Conservation (phyloP, 2,329 filamentous ascomycete species). For the Xylaria sp. region DNA sequence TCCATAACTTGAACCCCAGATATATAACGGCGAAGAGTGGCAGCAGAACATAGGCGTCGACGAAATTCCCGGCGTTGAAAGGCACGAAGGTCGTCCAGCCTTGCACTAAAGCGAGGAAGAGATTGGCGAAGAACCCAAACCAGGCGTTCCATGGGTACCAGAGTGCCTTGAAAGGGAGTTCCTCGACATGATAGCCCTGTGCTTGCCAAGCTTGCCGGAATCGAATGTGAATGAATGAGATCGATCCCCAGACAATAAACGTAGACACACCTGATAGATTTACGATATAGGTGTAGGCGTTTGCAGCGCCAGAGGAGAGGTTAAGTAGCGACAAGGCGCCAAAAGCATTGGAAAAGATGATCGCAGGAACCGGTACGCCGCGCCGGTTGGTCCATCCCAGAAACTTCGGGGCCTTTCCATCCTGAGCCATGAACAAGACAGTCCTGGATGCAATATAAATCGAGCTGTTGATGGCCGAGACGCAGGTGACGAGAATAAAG, state of each 20-base stretch:
- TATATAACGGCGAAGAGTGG: constrained; percentile 69
- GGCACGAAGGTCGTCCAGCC: constrained; percentile 70
- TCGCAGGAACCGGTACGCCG: constrained; percentile 68
- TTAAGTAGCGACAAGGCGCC: constrained; percentile 82
- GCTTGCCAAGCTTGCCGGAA: constrained; percentile 71
- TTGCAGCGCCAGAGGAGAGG: constrained; percentile 70
- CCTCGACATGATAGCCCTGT: constrained; percentile 64
- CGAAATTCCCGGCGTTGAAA: constrained; percentile 67
- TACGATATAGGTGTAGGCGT: constrained; percentile 75
- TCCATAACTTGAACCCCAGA: constrained; percentile 62
- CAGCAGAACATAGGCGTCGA: constrained; percentile 70
- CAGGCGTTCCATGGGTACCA: constrained; percentile 68
- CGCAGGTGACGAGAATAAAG: constrained; percentile 77
- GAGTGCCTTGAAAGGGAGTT: constrained; percentile 65
- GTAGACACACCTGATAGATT: constrained; percentile 76
- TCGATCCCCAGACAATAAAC: constrained; percentile 77
- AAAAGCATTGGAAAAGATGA: constrained; percentile 76
- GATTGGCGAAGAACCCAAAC: constrained; percentile 65
- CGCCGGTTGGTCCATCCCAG: constrained; percentile 73
- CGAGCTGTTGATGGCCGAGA: constrained; percentile 77
- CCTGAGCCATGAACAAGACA: constrained; percentile 78
- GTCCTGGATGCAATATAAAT: constrained; percentile 83
- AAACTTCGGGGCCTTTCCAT: constrained; percentile 74
- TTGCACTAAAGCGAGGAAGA: constrained; percentile 69
- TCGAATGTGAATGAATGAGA: constrained; percentile 76